Base-by-base conservation (phyloP, 2,329 filamentous ascomycete genomes). In the Lasiodiplodia citricola region DNA sequence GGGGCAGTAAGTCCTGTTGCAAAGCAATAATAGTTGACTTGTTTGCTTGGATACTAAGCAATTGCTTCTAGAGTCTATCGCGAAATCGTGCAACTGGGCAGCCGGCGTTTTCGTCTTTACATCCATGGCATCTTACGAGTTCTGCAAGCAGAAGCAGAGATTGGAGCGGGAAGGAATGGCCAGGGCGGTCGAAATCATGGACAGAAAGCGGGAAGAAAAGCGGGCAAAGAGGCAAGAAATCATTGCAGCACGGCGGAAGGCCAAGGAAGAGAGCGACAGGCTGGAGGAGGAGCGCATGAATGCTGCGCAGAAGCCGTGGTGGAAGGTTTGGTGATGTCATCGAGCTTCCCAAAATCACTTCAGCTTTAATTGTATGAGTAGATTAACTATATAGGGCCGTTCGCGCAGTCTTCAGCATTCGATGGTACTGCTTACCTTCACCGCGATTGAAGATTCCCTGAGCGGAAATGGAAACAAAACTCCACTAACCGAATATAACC, bases 161-260 rank as follows among this genome's bases (percentile, higher is more conserved):
- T 86, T 91, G 70, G 95, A 98, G 80, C 88, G 90, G 74, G 88
- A 90, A 70, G 91, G 93, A 71, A 95, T 99, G 90, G 91, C 92
- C 78, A 86, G 93, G 72, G 92, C 92, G 4, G 91, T 97, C 67
- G 93, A 97, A 77, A 88, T 96, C 69, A 91, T 95, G 79, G 89
- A 91, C 75, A 85, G 87, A 74, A 90, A 94, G 79, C 90, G 92
- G 75, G 84, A 75, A 23, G 76, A 77, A 55, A 79, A 83, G 50
- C 82, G 82, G 71, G 78, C 79, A n/a, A 80, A 80, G 69, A 81
- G 80, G 71, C 82, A 83, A 69, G 75, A 75, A 65, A 60, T 75
- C 16, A 73, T 76, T 51, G 76, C 79, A 58, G 80, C 83, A 64
- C 75, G 82, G 69, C 71, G 83, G 69, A 76, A 76, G 71, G 79